Evolutionary conservation across 2,329 filamentous ascomycete species (phyloP), one percentile per base, ranked within the genome.

Genomic region (Cladophialophora psammophila): DNA sequence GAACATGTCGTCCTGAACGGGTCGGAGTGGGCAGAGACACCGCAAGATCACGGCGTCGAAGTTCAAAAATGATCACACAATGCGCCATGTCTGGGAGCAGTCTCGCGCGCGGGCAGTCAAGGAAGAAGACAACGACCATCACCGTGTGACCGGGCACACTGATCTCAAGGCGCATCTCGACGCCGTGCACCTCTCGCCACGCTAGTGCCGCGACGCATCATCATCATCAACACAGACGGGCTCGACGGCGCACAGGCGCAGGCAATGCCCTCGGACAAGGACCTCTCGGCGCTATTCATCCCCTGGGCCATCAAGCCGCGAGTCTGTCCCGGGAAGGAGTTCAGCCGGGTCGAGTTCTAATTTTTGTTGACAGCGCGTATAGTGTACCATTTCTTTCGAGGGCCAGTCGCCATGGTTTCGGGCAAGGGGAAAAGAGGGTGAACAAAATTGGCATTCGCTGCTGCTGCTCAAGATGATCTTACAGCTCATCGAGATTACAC

Each of bases 31-130:
- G 2, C 71, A 73, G 12, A 76, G 79, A 45, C 81, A 83, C 61
- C 76, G 81, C 15, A 78, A 77, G 55, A 73, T 81, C 31, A 80
- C 78, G 2, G 77, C 78, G 2, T 74, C 78, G 0, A 75, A 76
- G 4, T 83, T 84, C 72, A 82, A 80, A 2, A 26, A 26, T 55
- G 81, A 84, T 63, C 75, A 77, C 35, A 80, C 77, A 50, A 81
- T 77, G 36, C 64, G 66, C 4, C 68, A 78, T 2, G 81, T 83
- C 2, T 81, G 79, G 78, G 63, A 72, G 6, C 77, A 79, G 64
- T 71, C 76, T 18, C 31, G 13, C 18, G 20, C 12, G 20, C 4
- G 53, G 31, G 66, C 63, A 1, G 56, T 63, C 10, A 58, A 55
- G 38, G 71, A 73, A 26, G 26, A 26, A 26, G 26, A 26, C 26